These are phyloP conservation scores for Helminthosporium solani DNA, from an alignment of 2,329 filamentous ascomycete genomes.

Conservation along the genomic window DNA sequence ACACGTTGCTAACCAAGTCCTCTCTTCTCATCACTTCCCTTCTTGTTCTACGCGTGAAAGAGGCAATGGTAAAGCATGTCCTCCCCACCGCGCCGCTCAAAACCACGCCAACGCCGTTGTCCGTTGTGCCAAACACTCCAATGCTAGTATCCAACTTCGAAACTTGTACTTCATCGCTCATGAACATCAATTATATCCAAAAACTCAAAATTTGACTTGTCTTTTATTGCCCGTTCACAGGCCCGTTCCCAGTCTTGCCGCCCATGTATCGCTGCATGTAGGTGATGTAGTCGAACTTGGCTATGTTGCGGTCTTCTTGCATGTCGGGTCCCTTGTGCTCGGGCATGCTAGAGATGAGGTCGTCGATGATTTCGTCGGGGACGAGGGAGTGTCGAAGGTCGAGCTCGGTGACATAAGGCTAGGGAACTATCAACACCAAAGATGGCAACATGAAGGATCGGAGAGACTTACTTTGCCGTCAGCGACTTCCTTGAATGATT, in stretches of 20 bases:
- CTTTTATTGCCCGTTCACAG: slow-evolving; percentile 14
- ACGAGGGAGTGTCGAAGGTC: slow-evolving; percentile 93
- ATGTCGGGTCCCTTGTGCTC: slow-evolving; percentile 80
- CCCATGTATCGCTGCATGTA: slow-evolving; percentile 81
- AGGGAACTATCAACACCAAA: slow-evolving; percentile 11
- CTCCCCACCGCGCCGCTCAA: too few relatives aligned
- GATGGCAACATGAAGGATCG: not conserved
- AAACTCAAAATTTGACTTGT: not conserved
- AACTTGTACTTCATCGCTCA: too few relatives aligned
- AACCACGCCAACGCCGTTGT: too few relatives aligned
- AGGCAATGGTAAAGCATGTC: too few relatives aligned
- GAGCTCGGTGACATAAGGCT: slow-evolving; percentile 96
- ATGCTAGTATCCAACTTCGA: too few relatives aligned
- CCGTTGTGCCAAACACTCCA: too few relatives aligned
- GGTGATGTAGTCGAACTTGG: slow-evolving; percentile 93
- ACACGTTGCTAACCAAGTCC: too few relatives aligned
- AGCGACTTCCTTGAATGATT: slow-evolving; percentile 94
- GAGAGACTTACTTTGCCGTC: slow-evolving; percentile 73
- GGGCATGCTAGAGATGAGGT: slow-evolving; percentile 85
- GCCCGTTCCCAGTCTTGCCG: slow-evolving; percentile 23
- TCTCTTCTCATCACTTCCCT: too few relatives aligned
- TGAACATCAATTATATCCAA: too few relatives aligned
- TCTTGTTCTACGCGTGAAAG: too few relatives aligned
- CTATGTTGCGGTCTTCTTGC: slow-evolving; percentile 76
- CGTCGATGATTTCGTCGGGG: slow-evolving; percentile 94